Percentiles rank a stretch among this genome's conserved stretches.
Conservation (phyloP, 2,329 filamentous ascomycete species). For the Aureobasidium sp. region DNA sequence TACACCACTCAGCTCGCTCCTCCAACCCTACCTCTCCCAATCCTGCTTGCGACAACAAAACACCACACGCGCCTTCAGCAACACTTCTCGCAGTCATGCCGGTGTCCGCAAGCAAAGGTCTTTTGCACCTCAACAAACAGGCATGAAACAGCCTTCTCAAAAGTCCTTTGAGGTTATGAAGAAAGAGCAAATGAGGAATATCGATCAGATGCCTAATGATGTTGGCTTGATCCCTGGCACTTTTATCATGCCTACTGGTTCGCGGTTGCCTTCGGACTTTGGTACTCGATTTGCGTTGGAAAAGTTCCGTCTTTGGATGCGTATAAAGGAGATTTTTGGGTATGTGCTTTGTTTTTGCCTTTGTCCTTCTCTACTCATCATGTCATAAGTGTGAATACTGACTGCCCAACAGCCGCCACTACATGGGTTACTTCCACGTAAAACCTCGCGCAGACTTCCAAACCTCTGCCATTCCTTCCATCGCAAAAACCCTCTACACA, state of each 20-base stretch:
- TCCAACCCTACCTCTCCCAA: neutral
- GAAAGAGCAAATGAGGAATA: constrained; percentile 26
- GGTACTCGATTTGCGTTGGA: constrained; percentile 15
- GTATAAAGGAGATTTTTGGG: neutral
- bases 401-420: neutral
- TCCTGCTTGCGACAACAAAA: neutral
- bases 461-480: constrained; percentile 29
- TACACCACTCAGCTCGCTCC: neutral
- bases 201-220: constrained; percentile 31
- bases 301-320: constrained; percentile 2
- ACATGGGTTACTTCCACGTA: constrained; percentile 21
- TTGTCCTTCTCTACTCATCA: neutral
- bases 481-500: constrained; percentile 37
- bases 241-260: constrained; percentile 26
- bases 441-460: constrained; percentile 28
- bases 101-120: neutral
- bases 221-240: constrained; percentile 39
- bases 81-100: neutral
- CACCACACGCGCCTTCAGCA: neutral
- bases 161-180: constrained; percentile 34
- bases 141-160: constrained; percentile 28
- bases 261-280: constrained; percentile 21
- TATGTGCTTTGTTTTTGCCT: neutral
- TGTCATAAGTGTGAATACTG: neutral
- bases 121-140: constrained; percentile 12